A percentile compares a stretch with the other conserved stretches of the same genome.
Evolutionary conservation across 2,329 filamentous ascomycete genomes (phyloP).

Genomic region (Claviceps humidiphila): DNA sequence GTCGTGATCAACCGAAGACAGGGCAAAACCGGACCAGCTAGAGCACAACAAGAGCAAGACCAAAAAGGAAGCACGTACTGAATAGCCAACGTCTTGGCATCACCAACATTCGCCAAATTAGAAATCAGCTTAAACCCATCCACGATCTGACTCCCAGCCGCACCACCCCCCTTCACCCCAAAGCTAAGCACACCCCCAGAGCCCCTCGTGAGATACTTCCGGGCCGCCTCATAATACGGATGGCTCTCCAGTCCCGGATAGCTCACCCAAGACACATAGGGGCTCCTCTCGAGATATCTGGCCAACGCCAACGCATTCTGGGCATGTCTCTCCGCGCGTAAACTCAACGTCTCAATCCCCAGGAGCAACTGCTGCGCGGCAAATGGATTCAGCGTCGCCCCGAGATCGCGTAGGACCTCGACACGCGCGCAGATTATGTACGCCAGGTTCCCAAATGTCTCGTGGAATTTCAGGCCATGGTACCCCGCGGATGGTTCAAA

Average conservation of each 20-base stretch:
- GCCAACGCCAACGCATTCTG: slow-evolving; percentile 72
- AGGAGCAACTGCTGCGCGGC: slow-evolving; percentile 84
- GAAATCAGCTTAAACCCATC: slow-evolving; percentile 92
- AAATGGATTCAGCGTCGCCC: slow-evolving; percentile 74
- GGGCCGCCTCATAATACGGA: slow-evolving; percentile 63
- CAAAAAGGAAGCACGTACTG: slow-evolving; percentile 32
- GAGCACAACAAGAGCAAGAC: neutral
- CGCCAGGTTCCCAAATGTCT: slow-evolving; percentile 71
- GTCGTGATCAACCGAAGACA: neutral
- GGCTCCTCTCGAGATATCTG: slow-evolving; percentile 68
- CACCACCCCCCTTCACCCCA: slow-evolving; percentile 77
- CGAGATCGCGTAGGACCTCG: slow-evolving; percentile 80
- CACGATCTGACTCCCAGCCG: slow-evolving; percentile 76
- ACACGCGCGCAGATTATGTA: slow-evolving; percentile 80
- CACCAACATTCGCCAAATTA: slow-evolving; percentile 91
- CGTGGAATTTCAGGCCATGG: slow-evolving; percentile 88
- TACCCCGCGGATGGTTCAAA: slow-evolving; percentile 79
- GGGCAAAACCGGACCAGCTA: neutral
- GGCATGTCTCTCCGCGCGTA: slow-evolving; percentile 77
- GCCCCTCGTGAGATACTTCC: slow-evolving; percentile 74
- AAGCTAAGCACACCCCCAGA: slow-evolving; percentile 88
- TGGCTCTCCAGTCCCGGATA: slow-evolving; percentile 84
- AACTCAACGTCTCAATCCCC: slow-evolving; percentile 77
- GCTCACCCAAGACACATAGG: slow-evolving; percentile 82
- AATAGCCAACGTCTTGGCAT: slow-evolving; percentile 88